These are phyloP conservation scores for Ophiostoma himal-ulmi DNA, from an alignment of 2,329 filamentous ascomycete genomes.

Conservation along the genomic window DNA sequence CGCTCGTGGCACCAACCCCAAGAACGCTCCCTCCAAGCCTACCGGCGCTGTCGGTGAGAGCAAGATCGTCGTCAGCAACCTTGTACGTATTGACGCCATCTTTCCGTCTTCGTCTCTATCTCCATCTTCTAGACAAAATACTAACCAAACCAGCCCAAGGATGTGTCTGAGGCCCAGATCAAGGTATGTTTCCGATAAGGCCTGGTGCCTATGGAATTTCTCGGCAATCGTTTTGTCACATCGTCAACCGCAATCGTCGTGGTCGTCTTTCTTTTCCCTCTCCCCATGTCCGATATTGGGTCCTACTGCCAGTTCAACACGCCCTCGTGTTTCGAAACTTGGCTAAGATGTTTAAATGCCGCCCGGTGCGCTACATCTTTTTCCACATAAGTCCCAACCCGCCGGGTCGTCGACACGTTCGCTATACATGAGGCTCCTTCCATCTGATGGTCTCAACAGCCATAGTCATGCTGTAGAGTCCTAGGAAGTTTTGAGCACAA, in stretches of 20 bases:
- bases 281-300: slow-evolving; percentile 24
- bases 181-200: slow-evolving; percentile 99
- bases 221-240: slow-evolving; percentile 46
- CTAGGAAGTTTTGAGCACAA: slow-evolving; percentile 52
- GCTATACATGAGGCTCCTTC: slow-evolving; percentile 34
- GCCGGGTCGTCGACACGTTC: slow-evolving; percentile 27
- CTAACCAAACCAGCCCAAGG: slow-evolving; percentile 70
- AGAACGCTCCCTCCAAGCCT: slow-evolving; percentile 60
- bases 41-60: slow-evolving; percentile 63
- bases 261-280: slow-evolving; percentile 28
- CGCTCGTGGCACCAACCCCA: slow-evolving; percentile 52
- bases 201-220: slow-evolving; percentile 61
- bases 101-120: neutral
- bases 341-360: slow-evolving; percentile 14
- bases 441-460: slow-evolving; percentile 31
- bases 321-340: neutral
- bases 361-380: slow-evolving; percentile 19
- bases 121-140: neutral
- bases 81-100: slow-evolving; percentile 57
- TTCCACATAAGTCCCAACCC: slow-evolving; percentile 19
- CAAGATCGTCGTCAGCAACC: slow-evolving; percentile 97
- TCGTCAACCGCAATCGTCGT: slow-evolving; percentile 25
- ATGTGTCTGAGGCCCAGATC: slow-evolving; percentile 95
- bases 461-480: neutral
- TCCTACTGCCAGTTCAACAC: slow-evolving; percentile 3